Evolutionary conservation across 305 asterid genomes (phyloP).

Genomic region (Fraxinus nigra): DNA sequence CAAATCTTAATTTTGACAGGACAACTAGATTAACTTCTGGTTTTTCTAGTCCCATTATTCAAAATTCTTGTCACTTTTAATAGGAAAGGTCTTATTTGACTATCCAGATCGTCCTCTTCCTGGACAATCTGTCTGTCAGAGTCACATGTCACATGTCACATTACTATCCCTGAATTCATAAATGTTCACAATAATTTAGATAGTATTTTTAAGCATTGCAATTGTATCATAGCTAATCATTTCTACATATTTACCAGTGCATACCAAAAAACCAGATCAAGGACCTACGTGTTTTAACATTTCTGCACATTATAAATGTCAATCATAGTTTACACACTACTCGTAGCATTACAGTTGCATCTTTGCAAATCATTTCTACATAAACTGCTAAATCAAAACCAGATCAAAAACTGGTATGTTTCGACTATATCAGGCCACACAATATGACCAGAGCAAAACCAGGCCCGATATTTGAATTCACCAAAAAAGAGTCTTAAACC

Average conservation of each 20-base stretch:
- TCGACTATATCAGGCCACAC: background rate
- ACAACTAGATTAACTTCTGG: background rate
- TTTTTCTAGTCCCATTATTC: background rate
- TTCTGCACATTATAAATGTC: background rate
- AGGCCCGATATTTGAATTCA: constrained; percentile 5
- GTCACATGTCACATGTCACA: background rate
- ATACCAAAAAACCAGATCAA: background rate
- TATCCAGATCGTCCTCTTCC: background rate
- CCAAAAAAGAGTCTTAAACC: background rate
- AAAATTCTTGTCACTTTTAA: background rate
- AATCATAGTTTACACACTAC: background rate
- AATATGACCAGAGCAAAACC: constrained; percentile 9
- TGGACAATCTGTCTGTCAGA: background rate
- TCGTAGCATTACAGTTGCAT: background rate
- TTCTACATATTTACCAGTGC: background rate
- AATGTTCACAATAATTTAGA: background rate
- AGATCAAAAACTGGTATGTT: background rate
- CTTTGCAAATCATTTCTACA: background rate
- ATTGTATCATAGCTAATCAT: background rate
- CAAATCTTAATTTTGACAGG: background rate
- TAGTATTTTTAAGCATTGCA: background rate
- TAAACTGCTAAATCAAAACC: background rate
- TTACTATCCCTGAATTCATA: background rate
- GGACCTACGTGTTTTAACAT: background rate
- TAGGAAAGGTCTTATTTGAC: background rate